Evolutionary conservation across 2,329 filamentous ascomycete species (phyloP).

Genomic region (Gaeumannomyces tritici): DNA sequence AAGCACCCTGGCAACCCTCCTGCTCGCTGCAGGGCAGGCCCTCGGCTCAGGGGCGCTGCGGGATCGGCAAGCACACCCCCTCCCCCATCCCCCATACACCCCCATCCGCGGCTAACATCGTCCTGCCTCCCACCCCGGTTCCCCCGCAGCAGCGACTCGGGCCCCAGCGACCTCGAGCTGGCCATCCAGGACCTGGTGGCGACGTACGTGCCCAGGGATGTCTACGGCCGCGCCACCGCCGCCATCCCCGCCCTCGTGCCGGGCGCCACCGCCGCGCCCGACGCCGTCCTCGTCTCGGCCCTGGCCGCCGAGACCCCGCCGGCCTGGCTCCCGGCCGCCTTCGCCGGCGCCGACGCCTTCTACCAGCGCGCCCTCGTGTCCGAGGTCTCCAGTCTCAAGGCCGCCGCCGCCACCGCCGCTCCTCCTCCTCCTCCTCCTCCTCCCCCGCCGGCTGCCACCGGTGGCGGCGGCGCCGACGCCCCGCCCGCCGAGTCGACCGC

Average conservation of each 20-base stretch:
- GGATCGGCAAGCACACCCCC: background rate
- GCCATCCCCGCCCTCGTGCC: conserved; percentile 14
- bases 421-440: background rate
- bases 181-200: conserved; percentile 17
- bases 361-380: conserved; percentile 5
- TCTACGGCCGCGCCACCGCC: conserved; percentile 13
- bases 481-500: background rate
- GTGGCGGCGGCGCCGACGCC: background rate
- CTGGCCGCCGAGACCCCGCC: conserved; percentile 15
- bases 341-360: conserved; percentile 7
- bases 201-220: conserved; percentile 18
- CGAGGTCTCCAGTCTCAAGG: background rate
- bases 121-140: background rate
- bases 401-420: no score
- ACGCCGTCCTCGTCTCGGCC: conserved; percentile 14
- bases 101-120: background rate
- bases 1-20: background rate
- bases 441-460: background rate
- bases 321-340: conserved; percentile 9
- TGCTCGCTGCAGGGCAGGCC: background rate
- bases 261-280: conserved; percentile 15
- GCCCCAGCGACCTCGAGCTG: conserved; percentile 11
- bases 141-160: background rate
- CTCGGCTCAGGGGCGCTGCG: background rate
- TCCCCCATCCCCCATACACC: background rate